Conservation (phyloP, 2,329 filamentous ascomycete species). For the Ceratocystis albifundus region DNA sequence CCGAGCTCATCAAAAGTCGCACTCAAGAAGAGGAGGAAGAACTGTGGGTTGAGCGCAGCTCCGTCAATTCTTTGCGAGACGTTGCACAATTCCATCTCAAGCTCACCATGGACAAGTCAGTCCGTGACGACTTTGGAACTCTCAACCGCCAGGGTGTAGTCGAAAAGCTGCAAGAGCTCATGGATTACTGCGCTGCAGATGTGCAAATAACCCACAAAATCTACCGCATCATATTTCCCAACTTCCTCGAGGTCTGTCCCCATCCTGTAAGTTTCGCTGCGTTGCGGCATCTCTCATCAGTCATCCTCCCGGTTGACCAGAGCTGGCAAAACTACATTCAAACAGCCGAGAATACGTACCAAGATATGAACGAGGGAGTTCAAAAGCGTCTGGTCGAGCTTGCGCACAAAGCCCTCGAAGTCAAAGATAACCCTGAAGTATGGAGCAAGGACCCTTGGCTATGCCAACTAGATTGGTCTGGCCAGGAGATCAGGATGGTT, state of each 20-base stretch:
- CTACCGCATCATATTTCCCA: slow-evolving; percentile 86
- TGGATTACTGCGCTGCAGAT: slow-evolving; percentile 92
- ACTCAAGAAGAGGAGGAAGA: slow-evolving; percentile 80
- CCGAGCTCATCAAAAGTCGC: slow-evolving; percentile 56
- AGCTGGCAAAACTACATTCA: slow-evolving; percentile 77
- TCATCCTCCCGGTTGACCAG: slow-evolving; percentile 80
- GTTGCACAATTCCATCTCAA: slow-evolving; percentile 95
- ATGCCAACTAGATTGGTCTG: slow-evolving; percentile 86
- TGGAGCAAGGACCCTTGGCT: slow-evolving; percentile 83
- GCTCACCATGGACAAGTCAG: slow-evolving; percentile 79
- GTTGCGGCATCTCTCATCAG: slow-evolving; percentile 79
- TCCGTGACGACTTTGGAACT: slow-evolving; percentile 75
- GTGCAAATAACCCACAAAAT: slow-evolving; percentile 86
- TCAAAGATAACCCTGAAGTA: slow-evolving; percentile 56
- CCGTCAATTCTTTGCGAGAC: slow-evolving; percentile 86
- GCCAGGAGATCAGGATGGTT: slow-evolving; percentile 79
- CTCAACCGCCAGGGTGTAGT: slow-evolving; percentile 60
- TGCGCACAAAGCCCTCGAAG: slow-evolving; percentile 62
- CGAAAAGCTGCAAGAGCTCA: slow-evolving; percentile 62
- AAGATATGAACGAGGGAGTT: slow-evolving; percentile 63
- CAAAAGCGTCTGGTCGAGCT: slow-evolving; percentile 61
- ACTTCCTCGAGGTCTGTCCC: slow-evolving; percentile 79
- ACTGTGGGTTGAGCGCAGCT: slow-evolving; percentile 88
- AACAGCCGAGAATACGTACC: slow-evolving; percentile 77
- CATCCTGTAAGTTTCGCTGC: slow-evolving; percentile 97